Evolutionary conservation across 176 grass and related monocot species (phyloP).

Genomic region (Guadua angustifolia): DNA sequence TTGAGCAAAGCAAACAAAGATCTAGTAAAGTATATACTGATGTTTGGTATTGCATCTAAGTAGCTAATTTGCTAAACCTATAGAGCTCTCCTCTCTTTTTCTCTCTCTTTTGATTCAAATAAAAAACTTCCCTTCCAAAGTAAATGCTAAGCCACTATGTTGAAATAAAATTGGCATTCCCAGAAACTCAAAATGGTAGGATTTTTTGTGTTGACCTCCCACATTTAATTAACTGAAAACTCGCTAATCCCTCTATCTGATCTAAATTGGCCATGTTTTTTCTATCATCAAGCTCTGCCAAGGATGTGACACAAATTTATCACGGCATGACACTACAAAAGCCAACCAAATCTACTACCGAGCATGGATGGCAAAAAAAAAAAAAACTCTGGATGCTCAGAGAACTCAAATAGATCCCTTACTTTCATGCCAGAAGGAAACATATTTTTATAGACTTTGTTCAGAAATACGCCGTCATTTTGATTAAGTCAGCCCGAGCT

Average conservation of each 20-base stretch:
- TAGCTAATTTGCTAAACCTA: background rate
- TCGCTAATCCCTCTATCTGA: background rate
- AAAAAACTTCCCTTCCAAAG: background rate
- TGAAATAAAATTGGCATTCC: background rate
- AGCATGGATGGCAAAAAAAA: background rate
- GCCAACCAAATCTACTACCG: background rate
- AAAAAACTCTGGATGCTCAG: background rate
- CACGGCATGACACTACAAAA: background rate
- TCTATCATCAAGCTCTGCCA: background rate
- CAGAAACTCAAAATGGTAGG: background rate
- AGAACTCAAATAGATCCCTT: background rate
- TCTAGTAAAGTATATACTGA: background rate
- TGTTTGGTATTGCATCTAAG: background rate
- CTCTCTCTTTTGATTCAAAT: background rate
- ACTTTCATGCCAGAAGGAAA: background rate
- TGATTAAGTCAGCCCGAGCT: conserved; percentile 13
- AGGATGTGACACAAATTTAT: background rate
- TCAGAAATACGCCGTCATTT: background rate
- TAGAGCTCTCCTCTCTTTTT: background rate
- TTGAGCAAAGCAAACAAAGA: background rate
- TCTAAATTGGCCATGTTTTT: background rate
- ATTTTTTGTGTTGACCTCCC: background rate
- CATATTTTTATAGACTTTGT: background rate
- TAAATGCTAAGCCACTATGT: background rate
- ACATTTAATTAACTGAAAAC: background rate